These are phyloP conservation scores for Pythium pyrilobum DNA, from an alignment of 352 stramenopile species.

Conservation along the genomic window DNA sequence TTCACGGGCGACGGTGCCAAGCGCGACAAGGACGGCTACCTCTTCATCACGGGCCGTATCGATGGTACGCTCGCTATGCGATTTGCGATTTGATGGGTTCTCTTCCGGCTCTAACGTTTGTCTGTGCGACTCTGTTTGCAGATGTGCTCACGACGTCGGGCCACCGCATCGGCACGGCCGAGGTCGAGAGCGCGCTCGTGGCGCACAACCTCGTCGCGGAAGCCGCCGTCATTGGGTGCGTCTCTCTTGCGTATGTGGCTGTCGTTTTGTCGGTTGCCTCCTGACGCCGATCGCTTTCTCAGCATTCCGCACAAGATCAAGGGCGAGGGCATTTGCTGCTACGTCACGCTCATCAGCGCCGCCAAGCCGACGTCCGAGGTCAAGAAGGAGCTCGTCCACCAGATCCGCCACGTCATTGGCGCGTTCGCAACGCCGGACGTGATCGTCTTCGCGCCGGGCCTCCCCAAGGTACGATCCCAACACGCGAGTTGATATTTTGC, in stretches of 20 bases:
- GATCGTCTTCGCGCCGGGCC: slow-evolving; percentile 88
- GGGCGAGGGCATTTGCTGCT: slow-evolving; percentile 95
- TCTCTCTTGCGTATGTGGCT: not conserved
- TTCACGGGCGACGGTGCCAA: slow-evolving; percentile 91
- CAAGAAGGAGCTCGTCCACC: slow-evolving; percentile 59
- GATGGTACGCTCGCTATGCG: slow-evolving; percentile 49
- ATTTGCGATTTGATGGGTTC: not conserved
- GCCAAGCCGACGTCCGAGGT: slow-evolving; percentile 54
- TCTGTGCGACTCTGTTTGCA: slow-evolving; percentile 5
- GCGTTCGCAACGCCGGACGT: slow-evolving; percentile 96
- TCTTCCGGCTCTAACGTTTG: not conserved
- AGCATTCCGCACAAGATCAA: slow-evolving; percentile 95
- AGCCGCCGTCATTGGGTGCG: slow-evolving; percentile 90
- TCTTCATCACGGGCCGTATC: slow-evolving; percentile 98
- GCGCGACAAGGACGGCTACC: slow-evolving; percentile 94
- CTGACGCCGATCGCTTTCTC: too few species aligned
- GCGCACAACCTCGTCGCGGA: slow-evolving; percentile 91
- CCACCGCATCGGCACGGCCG: slow-evolving; percentile 87
- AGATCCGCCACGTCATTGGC: slow-evolving; percentile 92
- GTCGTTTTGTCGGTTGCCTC: not conserved
- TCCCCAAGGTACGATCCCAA: slow-evolving; percentile 83
- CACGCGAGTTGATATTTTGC: not conserved
- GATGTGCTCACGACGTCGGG: slow-evolving; percentile 95
- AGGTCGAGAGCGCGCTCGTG: slow-evolving; percentile 90
- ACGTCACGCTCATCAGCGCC: slow-evolving; percentile 89